Evolutionary conservation across 441 rosid species (phyloP), one percentile per base, ranked within the genome.

Genomic region (Adansonia rubrostipa): DNA sequence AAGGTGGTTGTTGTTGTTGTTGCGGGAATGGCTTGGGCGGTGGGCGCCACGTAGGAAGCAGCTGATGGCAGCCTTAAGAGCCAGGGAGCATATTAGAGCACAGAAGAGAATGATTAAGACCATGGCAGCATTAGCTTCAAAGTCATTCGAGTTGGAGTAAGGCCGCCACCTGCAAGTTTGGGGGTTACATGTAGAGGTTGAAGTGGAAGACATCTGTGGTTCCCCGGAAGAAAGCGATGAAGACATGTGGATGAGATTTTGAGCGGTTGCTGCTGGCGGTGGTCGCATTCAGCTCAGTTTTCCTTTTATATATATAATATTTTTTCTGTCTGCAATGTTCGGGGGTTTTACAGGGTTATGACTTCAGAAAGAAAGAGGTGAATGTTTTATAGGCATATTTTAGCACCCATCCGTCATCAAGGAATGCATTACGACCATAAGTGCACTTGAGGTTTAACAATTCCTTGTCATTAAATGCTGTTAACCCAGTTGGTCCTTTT

Each of bases 61-160:
- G 56, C 93, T 93, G 72, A 92, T 83, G 70, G 92, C 86, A 19
- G 86, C 83, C 78, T 85, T 85, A 58, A 93, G 89, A 75, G 89
- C 83, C 61, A 93, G 82, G 3, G 85, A 89, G 51, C 93, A 92
- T 13, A 88, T 84, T 58, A 93, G 82, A 45, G 90, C 86, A 47
- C 94, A 89, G 82, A 85, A 77, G 82, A 92, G 81, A 78, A 92
- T 77, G 80, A 93, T 81, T 65, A 92, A 78, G 65, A 90, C 79
- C 28, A 84, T 81, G 17, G 85, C 82, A 11, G 84, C 85, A 80
- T 88, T 88, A 73, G 92, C 86, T 80, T 86, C 89, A 50, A 88
- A 89, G 80, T 85, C 89, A 61, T 68, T 81, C 0, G 91, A 81
- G 83, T 82, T 82, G 62, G 86, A 75, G 86, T 83, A 82, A 28